A percentile compares a stretch with the other conserved stretches of the same genome.
Evolutionary conservation across 176 grass and related monocot species (phyloP).

Genomic region (Hyparrhenia diplandra): DNA sequence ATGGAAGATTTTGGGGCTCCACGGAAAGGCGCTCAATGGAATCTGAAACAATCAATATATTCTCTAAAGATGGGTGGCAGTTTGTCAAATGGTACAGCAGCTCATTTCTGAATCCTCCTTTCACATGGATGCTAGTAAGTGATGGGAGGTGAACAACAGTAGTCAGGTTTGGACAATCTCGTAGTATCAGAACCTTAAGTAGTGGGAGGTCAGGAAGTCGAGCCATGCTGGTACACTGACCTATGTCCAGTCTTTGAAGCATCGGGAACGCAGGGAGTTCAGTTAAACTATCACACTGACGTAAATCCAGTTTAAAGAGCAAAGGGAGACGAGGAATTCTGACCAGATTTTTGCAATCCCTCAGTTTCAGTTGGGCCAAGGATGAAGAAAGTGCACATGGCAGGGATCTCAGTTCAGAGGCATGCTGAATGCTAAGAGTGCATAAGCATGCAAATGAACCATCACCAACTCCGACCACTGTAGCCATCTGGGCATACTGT

Average conservation of each 20-base stretch:
- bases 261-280: not conserved
- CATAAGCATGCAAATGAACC: not conserved
- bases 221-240: not conserved
- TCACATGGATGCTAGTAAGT: not conserved
- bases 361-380: not conserved
- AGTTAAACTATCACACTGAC: not conserved
- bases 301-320: not conserved
- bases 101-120: not conserved
- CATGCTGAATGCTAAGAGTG: not conserved
- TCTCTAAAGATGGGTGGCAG: not conserved
- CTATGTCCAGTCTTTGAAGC: constrained; percentile 2
- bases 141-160: not conserved
- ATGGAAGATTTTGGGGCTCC: not conserved
- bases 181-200: not conserved
- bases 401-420: constrained; percentile 2
- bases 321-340: not conserved
- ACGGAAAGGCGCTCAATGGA: not conserved
- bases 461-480: not conserved
- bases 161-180: not conserved
- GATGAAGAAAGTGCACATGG: not conserved
- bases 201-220: not conserved
- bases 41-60: not conserved
- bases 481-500: not conserved
- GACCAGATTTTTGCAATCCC: not conserved
- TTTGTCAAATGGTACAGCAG: not conserved